Conservation (phyloP, 2,329 filamentous ascomycete species). For the Ceratocystis harringtonii region DNA sequence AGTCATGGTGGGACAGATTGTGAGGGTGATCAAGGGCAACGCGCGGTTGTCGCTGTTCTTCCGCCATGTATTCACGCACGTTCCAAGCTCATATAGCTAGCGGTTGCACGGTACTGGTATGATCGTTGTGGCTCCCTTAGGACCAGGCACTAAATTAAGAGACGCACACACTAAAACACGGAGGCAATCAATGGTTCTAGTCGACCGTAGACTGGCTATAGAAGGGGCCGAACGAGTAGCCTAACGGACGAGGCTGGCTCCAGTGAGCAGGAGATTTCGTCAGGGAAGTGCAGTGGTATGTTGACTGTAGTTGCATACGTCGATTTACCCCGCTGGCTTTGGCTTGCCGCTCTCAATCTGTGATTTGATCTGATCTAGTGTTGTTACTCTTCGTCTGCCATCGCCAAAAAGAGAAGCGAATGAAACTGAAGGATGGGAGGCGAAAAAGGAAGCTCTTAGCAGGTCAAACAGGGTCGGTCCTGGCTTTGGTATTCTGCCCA, state of each 20-base stretch:
- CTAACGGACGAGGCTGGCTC: neutral
- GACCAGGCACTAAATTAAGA: neutral
- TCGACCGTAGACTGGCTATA: neutral
- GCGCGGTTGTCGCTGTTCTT: neutral
- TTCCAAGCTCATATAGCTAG: neutral
- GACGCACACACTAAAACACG: neutral
- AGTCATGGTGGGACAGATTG: neutral
- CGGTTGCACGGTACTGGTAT: too few relatives aligned
- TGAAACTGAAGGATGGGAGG: neutral
- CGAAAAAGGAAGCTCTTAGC: neutral
- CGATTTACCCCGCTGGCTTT: neutral
- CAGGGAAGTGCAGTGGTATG: neutral
- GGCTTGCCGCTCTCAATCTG: neutral
- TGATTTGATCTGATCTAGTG: neutral
- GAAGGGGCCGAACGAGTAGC: neutral
- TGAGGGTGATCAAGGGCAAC: neutral
- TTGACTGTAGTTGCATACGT: neutral
- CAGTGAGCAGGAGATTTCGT: neutral
- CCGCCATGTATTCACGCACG: neutral
- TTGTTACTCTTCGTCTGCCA: neutral
- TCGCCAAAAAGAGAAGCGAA: neutral
- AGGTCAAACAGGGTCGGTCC: neutral
- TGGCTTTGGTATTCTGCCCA: constrained; percentile 4
- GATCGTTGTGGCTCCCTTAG: neutral
- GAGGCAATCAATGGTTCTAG: neutral